phyloP scores from a whole-genome alignment of 2,329 filamentous ascomycete species.

The Xylariaceae sp. region DNA sequence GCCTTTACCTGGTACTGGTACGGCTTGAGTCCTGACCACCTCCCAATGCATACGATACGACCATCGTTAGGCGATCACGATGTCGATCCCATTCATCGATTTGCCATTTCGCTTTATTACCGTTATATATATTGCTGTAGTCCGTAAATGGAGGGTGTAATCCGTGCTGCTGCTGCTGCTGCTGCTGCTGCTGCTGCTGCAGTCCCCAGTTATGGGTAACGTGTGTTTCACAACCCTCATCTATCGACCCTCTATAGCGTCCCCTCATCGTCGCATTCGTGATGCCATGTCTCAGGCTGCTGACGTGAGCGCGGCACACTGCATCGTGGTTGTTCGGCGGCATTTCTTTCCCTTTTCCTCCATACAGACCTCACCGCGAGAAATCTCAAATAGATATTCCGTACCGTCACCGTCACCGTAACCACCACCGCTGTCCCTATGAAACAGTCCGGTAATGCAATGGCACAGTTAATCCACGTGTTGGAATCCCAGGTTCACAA shows the following conservation, averaged over 20 bases:
- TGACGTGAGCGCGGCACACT: not conserved
- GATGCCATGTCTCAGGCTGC: conserved; percentile 3
- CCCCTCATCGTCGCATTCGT: not conserved
- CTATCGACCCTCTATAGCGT: not conserved
- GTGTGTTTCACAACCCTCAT: not conserved
- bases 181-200: no score
- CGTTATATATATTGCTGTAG: no score
- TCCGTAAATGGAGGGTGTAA: no score
- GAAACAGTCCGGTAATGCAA: not conserved
- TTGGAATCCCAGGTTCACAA: not conserved
- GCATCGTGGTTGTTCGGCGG: not conserved
- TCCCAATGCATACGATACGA: not conserved
- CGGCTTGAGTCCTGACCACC: no score
- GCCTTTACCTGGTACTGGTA: no score
- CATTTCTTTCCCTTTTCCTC: not conserved
- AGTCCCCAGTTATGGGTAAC: no score
- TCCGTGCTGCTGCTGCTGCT: no score
- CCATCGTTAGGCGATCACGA: not conserved
- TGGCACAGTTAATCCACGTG: not conserved
- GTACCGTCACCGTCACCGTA: not conserved
- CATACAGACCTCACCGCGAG: no score
- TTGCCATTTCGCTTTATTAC: not conserved
- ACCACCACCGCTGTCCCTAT: not conserved
- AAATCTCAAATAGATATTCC: no score
- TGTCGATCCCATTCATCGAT: not conserved